These are phyloP conservation scores for Ceratocystis diversiconidia DNA, from an alignment of 2,329 filamentous ascomycete genomes.

Conservation along the genomic window DNA sequence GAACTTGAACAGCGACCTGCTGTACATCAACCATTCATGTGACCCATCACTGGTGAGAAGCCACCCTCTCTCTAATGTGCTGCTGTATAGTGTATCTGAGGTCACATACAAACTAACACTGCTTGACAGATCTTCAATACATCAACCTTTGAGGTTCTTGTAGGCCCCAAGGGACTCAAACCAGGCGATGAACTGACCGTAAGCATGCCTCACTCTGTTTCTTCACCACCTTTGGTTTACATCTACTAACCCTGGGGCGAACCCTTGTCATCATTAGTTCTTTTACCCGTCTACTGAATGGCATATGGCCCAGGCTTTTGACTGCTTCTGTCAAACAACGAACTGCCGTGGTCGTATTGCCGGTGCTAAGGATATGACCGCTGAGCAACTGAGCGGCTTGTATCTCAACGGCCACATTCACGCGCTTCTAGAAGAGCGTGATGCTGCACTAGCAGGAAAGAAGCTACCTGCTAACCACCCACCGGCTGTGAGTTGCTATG, in stretches of 20 bases:
- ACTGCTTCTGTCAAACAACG: constrained; percentile 45
- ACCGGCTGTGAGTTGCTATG: constrained; percentile 19
- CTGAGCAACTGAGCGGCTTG: constrained; percentile 38
- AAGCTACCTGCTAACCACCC: constrained; percentile 26
- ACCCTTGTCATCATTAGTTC: constrained; percentile 31
- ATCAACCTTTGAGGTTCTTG: constrained; percentile 41
- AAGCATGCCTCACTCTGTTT: constrained; percentile 18
- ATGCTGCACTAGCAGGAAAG: constrained; percentile 12
- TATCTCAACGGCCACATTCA: constrained; percentile 51
- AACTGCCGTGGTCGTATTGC: constrained; percentile 47
- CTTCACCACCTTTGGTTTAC: neutral
- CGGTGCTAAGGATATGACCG: constrained; percentile 47
- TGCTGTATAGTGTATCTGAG: neutral
- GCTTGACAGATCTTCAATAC: constrained; percentile 45
- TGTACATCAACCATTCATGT: constrained; percentile 57
- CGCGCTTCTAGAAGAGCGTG: constrained; percentile 35
- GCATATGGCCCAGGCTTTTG: constrained; percentile 58
- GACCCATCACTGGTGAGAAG: constrained; percentile 47
- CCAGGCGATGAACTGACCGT: constrained; percentile 46
- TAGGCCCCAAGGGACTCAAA: constrained; percentile 40
- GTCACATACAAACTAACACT: neutral
- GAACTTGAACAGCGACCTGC: constrained; percentile 49
- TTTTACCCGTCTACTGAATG: constrained; percentile 67
- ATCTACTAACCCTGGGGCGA: neutral
- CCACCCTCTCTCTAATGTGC: neutral